Percentiles rank a stretch among this genome's conserved stretches.
These are phyloP conservation scores for Chlorociboria aeruginascens DNA, from an alignment of 495 filamentous ascomycete genomes.

Conservation along the genomic window DNA sequence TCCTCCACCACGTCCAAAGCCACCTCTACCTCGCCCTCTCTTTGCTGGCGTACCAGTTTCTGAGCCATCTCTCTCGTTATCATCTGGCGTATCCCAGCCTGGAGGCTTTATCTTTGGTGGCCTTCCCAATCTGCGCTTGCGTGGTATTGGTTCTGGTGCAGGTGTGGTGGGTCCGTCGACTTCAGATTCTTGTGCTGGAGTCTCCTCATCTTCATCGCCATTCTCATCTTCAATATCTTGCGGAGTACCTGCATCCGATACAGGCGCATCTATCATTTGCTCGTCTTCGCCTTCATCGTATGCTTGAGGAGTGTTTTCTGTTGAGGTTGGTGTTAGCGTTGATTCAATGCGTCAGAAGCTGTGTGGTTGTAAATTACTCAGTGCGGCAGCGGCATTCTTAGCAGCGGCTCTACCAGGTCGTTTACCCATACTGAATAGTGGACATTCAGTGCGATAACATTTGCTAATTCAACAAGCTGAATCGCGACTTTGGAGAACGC, in stretches of 20 bases:
- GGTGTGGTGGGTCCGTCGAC: slow-evolving; percentile 27
- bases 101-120: slow-evolving; percentile 74
- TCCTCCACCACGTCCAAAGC: slow-evolving; percentile 54
- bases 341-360: slow-evolving; percentile 2
- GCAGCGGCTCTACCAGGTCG: slow-evolving; percentile 34
- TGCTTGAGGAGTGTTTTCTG: slow-evolving; percentile 19
- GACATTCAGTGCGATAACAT: too few relatives aligned
- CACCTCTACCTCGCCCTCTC: slow-evolving; percentile 58
- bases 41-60: slow-evolving; percentile 43
- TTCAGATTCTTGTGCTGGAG: slow-evolving; percentile 28
- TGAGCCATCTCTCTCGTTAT: slow-evolving; percentile 33
- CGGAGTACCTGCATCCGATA: background rate
- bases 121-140: slow-evolving; percentile 71
- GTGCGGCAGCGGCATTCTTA: slow-evolving; percentile 31
- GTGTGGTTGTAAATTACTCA: slow-evolving; percentile 23
- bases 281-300: slow-evolving; percentile 30
- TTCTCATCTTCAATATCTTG: slow-evolving; percentile 30
- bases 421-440: slow-evolving; percentile 10
- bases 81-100: slow-evolving; percentile 56
- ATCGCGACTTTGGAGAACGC: too few relatives aligned
- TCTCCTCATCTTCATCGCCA: slow-evolving; percentile 26
- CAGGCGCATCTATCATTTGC: slow-evolving; percentile 28
- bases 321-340: slow-evolving; percentile 14
- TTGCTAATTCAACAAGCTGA: too few relatives aligned
- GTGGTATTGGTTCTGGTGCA: slow-evolving; percentile 43